Conservation (phyloP, 495 filamentous ascomycete species). For the Podospora comata region DNA sequence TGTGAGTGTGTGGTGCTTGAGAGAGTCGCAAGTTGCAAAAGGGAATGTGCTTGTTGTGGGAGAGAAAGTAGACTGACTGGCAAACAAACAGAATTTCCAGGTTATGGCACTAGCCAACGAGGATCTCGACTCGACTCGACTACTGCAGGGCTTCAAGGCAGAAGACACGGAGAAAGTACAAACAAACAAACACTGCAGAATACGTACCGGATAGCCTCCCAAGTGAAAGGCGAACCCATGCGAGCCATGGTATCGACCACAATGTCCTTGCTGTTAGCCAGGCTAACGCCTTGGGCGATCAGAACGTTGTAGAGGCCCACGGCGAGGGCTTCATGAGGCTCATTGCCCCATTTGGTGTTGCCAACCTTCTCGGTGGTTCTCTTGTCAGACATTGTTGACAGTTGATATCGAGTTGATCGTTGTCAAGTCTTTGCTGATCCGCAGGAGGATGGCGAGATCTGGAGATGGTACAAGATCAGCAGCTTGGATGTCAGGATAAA, state of each 20-base stretch:
- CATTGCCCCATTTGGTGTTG: constrained; percentile 27
- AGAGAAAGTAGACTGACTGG: not conserved
- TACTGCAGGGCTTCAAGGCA: not conserved
- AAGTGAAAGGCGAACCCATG: constrained; percentile 27
- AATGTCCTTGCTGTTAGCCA: constrained; percentile 23
- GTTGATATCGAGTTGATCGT: not conserved
- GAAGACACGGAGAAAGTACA: not conserved
- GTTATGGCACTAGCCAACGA: not conserved
- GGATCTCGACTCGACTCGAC: not conserved
- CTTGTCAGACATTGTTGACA: not conserved
- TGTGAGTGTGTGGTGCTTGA: not conserved
- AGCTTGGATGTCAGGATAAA: too few relatives aligned
- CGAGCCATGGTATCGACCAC: constrained; percentile 29
- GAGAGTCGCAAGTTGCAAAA: not conserved
- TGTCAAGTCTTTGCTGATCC: not conserved
- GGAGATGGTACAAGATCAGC: too few relatives aligned
- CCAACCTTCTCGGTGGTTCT: not conserved
- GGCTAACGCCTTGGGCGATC: constrained; percentile 4
- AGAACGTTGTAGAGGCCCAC: constrained; percentile 25
- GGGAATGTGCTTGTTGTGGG: not conserved
- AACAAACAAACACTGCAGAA: not conserved
- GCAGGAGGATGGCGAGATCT: not conserved
- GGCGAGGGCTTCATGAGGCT: constrained; percentile 28
- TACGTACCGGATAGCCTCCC: constrained; percentile 39
- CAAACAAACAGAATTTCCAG: not conserved